Evolutionary conservation across 2,329 filamentous ascomycete genomes (phyloP).

Genomic region (Penicillium sp.): DNA sequence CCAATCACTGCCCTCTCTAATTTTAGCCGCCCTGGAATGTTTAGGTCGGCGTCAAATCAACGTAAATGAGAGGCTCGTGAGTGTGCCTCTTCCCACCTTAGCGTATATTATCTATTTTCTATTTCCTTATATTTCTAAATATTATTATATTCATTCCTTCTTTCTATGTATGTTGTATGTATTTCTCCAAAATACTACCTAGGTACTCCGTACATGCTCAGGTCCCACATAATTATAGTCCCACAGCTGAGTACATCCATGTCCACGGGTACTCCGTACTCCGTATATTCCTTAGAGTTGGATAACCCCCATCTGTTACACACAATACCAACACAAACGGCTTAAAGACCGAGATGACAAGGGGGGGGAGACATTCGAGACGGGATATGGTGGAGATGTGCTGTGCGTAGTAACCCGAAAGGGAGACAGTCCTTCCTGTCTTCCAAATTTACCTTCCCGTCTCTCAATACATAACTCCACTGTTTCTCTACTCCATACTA

Average conservation of each 20-base stretch:
- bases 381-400: conserved; percentile 7
- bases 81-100: conserved; percentile 7
- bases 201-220: background rate
- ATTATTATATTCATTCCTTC: no score
- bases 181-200: background rate
- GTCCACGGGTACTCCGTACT: no score
- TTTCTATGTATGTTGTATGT: background rate
- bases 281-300: background rate
- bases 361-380: conserved; percentile 2
- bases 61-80: conserved; percentile 23
- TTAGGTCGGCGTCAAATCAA: conserved; percentile 30
- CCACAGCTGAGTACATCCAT: background rate
- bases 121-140: background rate
- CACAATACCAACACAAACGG: background rate
- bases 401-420: conserved; percentile 5
- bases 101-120: background rate
- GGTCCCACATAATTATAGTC: background rate
- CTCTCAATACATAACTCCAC: background rate
- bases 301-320: background rate
- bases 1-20: conserved; percentile 29
- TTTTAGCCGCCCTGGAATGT: conserved; percentile 32
- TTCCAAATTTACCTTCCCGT: background rate
- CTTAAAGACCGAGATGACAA: conserved; percentile 4
- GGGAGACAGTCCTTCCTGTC: background rate
- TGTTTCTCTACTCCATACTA: background rate